Percentiles rank a stretch among this genome's conserved stretches.
Conservation (phyloP, 192 early-diverging fungal genomes). For the Phlyctochytrium planicorne region DNA sequence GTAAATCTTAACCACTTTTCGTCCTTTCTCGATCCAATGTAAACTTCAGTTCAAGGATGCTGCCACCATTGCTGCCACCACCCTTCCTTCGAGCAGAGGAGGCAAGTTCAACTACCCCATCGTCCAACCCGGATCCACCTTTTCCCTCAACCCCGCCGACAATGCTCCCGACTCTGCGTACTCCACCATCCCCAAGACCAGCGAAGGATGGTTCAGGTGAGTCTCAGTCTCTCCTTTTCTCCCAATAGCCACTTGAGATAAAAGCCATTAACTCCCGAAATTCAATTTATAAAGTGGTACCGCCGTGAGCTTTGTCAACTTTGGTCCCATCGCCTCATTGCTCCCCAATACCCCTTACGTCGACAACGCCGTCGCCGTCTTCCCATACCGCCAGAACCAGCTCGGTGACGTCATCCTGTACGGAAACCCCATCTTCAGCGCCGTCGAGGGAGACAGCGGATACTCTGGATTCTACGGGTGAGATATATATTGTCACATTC, state of each 20-base stretch:
- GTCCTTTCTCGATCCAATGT: too few species aligned
- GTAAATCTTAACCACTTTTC: not conserved
- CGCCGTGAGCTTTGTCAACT: not conserved
- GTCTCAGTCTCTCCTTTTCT: too few species aligned
- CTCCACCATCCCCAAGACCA: not conserved
- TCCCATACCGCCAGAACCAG: not conserved
- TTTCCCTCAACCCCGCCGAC: not conserved
- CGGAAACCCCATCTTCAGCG: not conserved
- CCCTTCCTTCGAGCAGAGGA: not conserved
- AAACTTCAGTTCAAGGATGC: slow-evolving; percentile 1
- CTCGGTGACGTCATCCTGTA: not conserved
- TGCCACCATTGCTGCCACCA: not conserved
- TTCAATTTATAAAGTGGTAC: too few species aligned
- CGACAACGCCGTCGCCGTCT: not conserved
- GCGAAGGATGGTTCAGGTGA: slow-evolving; percentile 1
- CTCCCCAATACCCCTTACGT: not conserved
- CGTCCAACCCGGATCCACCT: slow-evolving; percentile 4
- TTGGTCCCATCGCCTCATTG: not conserved
- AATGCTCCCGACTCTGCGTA: not conserved
- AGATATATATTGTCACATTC: not conserved
- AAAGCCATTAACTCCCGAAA: too few species aligned
- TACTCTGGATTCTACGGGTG: slow-evolving; percentile 7
- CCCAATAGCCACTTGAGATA: too few species aligned
- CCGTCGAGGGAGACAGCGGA: not conserved
- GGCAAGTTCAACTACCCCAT: slow-evolving; percentile 3